Conservation (phyloP, 2,329 filamentous ascomycete species). For the Fulvia fulva region DNA sequence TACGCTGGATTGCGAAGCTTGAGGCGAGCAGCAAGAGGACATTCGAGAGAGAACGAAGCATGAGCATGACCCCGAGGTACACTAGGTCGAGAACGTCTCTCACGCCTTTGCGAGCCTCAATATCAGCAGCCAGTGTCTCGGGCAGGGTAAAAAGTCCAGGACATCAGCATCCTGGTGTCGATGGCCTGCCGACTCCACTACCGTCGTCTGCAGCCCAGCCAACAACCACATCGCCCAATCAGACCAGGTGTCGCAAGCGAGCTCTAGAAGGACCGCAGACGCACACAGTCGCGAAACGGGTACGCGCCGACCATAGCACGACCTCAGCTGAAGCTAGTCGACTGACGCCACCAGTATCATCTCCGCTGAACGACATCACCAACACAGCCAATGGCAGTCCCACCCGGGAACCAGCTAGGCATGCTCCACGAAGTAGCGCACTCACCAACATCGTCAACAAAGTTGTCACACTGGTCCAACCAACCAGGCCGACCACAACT, state of each 20-base stretch:
- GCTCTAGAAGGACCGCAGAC: neutral
- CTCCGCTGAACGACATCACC: conserved; percentile 17
- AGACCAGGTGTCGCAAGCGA: neutral
- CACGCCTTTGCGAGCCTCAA: neutral
- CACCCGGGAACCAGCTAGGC: neutral
- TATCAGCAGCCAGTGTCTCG: conserved; percentile 2
- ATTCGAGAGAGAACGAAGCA: conserved; percentile 26
- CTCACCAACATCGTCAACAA: conserved; percentile 7
- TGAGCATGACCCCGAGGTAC: conserved; percentile 12
- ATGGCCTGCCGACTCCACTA: neutral
- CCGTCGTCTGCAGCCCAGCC: neutral
- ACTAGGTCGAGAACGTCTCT: conserved; percentile 1
- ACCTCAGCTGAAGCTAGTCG: neutral
- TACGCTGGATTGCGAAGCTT: conserved; percentile 59
- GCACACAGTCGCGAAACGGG: neutral
- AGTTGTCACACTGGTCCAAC: conserved; percentile 2
- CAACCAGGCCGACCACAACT: no score
- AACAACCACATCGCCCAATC: neutral
- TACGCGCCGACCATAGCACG: neutral
- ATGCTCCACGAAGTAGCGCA: conserved; percentile 1
- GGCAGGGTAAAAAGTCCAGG: neutral
- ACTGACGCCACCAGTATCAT: conserved; percentile 2
- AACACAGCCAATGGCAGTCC: conserved; percentile 9
- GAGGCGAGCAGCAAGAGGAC: conserved; percentile 39
- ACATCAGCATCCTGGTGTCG: neutral